Evolutionary conservation across 2,329 filamentous ascomycete species (phyloP), one percentile per base, ranked within the genome.

Genomic region (Cryphonectria carpinicola): DNA sequence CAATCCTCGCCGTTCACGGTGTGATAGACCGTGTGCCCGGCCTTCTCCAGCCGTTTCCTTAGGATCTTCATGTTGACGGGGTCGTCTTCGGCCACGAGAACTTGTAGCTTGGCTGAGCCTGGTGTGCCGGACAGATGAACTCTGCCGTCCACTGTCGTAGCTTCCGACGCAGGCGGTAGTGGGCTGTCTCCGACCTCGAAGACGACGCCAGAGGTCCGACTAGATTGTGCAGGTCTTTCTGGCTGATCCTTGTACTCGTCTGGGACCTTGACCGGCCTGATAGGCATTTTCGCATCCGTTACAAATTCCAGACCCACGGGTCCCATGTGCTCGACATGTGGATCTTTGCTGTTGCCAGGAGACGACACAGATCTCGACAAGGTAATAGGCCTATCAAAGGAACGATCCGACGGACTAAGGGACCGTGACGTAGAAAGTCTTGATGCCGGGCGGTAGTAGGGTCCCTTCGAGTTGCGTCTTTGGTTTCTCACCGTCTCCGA

Each of bases 1-100:
- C 94, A 97, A 76, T 97, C 93, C 77, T 96, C 92, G 10, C 94
- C 94, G 73, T 97, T 97, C 52, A 92, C 86, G 0, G 93, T 93
- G 74, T 95, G 85, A 49, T 87, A 82, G 0, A 96, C 91, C 0
- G 86, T 80, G 74, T 97, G 93, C 0, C 93, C 92, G 1, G 89
- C 81, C 76, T 92, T 94, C 77, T 96, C 92, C 3, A 97, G 80
- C 17, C 94, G 84, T 76, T 97, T 97, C 76, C 89, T 88, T 56
- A 97, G 82, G 58, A 97, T 93, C 71, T 90, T 92, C 80, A 93
- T 93, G 75, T 97, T 97, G 75, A 97, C 90, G 0, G 93, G 93
- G 75, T 97, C 94, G 74, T 97, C 94, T 77, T 97, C 94, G 0
- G 94, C 94, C 49, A 97, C 89, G 32, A 97, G 84, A 2, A 97